Evolutionary conservation across 2,329 filamentous ascomycete genomes (phyloP), one percentile per base, ranked within the genome.

Genomic region (Calonectria hongkongensis): DNA sequence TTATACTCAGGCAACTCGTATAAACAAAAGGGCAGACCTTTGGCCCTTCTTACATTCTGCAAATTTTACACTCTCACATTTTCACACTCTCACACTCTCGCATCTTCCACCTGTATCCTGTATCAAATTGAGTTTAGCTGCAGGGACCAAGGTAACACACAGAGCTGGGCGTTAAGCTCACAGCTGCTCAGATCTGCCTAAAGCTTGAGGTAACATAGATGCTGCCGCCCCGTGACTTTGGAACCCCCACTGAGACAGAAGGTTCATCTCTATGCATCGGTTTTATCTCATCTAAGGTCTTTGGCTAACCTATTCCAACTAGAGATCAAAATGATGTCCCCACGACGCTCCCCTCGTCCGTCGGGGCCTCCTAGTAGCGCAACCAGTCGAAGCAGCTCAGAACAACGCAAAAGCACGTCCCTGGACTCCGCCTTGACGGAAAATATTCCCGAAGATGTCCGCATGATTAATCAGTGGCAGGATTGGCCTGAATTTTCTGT

Each of bases 401-500:
- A 21, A 13, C 41, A 27, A 25, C 25, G 58, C 39, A 33, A 54
- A 41, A 54, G 33, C 15, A 3, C 21, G 12, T 25, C 36, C 2
- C 36, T 9, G 16, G 18, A n/a, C 5, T 8, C 30, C 7, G 21
- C 18, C 27, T 27, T 18, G 25, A 18, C 47, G 8, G 21, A 9
- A 18, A 25, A 21, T 15, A 41, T 39, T 3, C 33, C 54, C 10
- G 33, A 58, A 39, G 39, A 39, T 25, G 54, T 9, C 54, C 15
- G 2, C 13, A 21, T 60, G 36, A 25, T 36, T 33, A 66, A 51
- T 2, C 50, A 75, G n/a, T 87, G 85, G 85, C 74, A 76, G 36
- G 76, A 74, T 10, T 85, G 83, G 83, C 79, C 82, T 0, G 80
- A 82, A 16, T 67, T 86, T 7, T 79, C 68, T 4, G 68, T 87